Percentiles rank a stretch among this genome's conserved stretches.
Conservation (phyloP, 345 rosid species). For the Zanthoxylum bungeanum region DNA sequence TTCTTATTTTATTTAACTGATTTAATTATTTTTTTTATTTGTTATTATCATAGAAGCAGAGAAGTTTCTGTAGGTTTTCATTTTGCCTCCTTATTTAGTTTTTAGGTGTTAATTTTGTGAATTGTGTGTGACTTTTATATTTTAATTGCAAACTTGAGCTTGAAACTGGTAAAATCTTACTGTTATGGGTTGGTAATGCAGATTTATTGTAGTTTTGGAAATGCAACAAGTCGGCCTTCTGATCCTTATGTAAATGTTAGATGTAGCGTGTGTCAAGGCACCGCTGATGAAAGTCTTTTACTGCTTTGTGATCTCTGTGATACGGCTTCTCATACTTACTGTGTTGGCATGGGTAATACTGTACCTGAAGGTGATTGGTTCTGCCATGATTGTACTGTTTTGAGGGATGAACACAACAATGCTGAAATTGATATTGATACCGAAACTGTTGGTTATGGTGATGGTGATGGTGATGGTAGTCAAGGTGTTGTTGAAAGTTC, state of each 20-base stretch:
- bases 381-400: conserved; percentile 51
- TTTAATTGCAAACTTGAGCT: not conserved
- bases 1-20: not conserved
- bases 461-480: not conserved
- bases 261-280: conserved; percentile 38
- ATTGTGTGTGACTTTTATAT: not conserved
- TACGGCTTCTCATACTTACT: conserved; percentile 52
- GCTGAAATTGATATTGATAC: conserved; percentile 21
- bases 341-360: conserved; percentile 48
- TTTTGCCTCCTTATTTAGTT: not conserved
- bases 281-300: conserved; percentile 36
- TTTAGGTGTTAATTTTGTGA: not conserved
- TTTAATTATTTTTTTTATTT: not conserved
- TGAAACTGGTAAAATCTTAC: not conserved
- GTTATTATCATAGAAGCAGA: not conserved
- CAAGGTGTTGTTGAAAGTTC: conserved; percentile 7
- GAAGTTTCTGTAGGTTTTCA: not conserved
- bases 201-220: conserved; percentile 37
- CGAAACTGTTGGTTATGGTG: not conserved
- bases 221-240: conserved; percentile 18
- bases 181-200: conserved; percentile 22
- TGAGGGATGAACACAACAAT: conserved; percentile 38
- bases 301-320: conserved; percentile 66
- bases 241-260: conserved; percentile 42
- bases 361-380: conserved; percentile 74